Base-by-base conservation (phyloP, 2,329 filamentous ascomycete species). In the Botrytis cinerea region DNA sequence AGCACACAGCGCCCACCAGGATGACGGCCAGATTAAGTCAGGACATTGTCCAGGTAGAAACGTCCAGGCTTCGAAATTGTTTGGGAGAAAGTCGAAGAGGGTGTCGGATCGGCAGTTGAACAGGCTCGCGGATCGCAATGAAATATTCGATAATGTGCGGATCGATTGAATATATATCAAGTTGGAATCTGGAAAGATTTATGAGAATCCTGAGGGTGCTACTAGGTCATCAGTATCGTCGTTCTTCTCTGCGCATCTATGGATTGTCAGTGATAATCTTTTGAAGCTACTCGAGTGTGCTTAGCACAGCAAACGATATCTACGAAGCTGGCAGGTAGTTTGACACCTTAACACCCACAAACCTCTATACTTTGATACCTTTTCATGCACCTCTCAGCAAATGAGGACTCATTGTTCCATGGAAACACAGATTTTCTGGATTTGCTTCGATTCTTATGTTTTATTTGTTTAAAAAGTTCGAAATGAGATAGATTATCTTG, bases 181-280 rank as follows among this genome's bases (percentile, higher is more conserved):
- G 46, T 32, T 32, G 14, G 14, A 28, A 57, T 54, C 51, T 32
- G 46, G 48, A 43, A 68, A 28, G n/a, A 68, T 14, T 68, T 14
- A 4, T 22, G 14, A 32, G 66, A 67, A 35, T 25, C 35, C 22
- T 32, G 16, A 57, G 14, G n/a, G 51, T 57, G 16, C 48, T 57
- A 40, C 18, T 43, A 40, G n/a, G n/a, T 57, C 43, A 32, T 28
- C 9, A 67, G 43, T 22, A 67, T 40, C 64, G 46, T 51, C 35
- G 22, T 32, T 40, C 22, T 28, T 35, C n/a, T 40, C 14, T 54
- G 32, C 14, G 25, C 46, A 40, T 68, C 46, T 68, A 68, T 43
- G 10, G n/a, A 43, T 43, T 32, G 66, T 68, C 48, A 68, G 64
- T 68, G 64, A 54, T 43, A n/a, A 28, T 68, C 22, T 68, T 68